These are phyloP conservation scores for Actinomortierella wolfii DNA, from an alignment of 371 early-diverging fungal genomes.

Conservation along the genomic window DNA sequence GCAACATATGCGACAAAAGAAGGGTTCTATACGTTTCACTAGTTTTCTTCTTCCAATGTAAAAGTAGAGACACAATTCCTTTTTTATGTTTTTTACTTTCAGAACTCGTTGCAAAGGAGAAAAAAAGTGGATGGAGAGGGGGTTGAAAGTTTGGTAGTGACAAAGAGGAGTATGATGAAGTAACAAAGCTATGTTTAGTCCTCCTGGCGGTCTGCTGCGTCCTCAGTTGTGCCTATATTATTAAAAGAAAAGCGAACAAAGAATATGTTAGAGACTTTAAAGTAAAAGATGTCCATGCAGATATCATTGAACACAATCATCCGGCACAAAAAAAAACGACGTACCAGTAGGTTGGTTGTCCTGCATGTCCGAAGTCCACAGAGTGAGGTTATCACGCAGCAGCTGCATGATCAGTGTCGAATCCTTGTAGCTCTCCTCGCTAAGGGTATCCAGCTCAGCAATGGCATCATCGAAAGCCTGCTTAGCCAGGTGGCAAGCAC, in stretches of 20 bases:
- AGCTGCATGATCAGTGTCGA: constrained; percentile 99
- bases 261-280: not conserved
- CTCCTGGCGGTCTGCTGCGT: constrained; percentile 37
- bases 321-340: constrained; percentile 1
- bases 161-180: not conserved
- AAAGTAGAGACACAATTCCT: not conserved
- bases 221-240: constrained; percentile 23
- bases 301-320: no score
- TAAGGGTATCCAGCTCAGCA: constrained; percentile 98
- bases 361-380: constrained; percentile 99
- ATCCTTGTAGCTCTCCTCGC: constrained; percentile 99
- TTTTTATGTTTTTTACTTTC: not conserved
- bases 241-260: not conserved
- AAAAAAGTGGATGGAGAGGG: not conserved
- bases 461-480: constrained; percentile 99
- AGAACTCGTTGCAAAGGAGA: constrained; percentile 1
- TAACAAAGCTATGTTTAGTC: constrained; percentile 3
- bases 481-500: constrained; percentile 99
- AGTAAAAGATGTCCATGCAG: not conserved
- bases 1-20: not conserved
- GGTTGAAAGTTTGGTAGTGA: not conserved
- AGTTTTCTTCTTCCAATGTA: not conserved
- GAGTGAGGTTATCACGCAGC: constrained; percentile 98
- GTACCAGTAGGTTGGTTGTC: constrained; percentile 59
- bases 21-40: not conserved